Conservation (phyloP, 495 filamentous ascomycete genomes). For the Penicillium tannophilum region DNA sequence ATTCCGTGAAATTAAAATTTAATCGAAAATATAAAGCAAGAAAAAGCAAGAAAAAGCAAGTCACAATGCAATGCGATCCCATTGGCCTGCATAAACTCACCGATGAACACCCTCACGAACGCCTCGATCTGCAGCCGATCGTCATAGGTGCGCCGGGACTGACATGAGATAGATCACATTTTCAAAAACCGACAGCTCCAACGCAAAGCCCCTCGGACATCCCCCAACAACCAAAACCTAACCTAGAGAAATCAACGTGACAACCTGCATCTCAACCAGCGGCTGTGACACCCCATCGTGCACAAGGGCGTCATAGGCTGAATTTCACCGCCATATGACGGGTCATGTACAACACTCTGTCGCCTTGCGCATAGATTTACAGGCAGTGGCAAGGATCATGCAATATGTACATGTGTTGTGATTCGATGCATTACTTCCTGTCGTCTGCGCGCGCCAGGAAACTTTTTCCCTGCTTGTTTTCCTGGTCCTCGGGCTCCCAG, state of each 20-base stretch:
- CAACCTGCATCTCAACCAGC: conserved; percentile 11
- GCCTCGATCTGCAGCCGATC: conserved; percentile 22
- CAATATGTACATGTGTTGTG: neutral
- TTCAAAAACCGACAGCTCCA: conserved; percentile 20
- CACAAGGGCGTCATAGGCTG: conserved; percentile 6
- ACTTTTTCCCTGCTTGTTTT: conserved; percentile 3
- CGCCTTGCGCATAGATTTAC: conserved; percentile 4
- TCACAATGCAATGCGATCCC: neutral
- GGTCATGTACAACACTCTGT: conserved; percentile 13
- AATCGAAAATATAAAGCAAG: neutral
- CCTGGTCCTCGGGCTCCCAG: neutral
- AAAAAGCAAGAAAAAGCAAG: neutral
- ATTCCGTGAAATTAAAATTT: neutral
- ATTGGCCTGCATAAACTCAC: conserved; percentile 10
- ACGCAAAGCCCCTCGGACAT: neutral
- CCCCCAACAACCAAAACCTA: neutral
- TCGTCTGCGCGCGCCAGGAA: conserved; percentile 11
- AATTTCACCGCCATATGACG: conserved; percentile 32
- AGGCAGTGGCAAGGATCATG: neutral
- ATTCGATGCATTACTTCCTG: conserved; percentile 8
- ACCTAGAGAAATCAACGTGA: neutral
- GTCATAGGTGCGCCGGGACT: conserved; percentile 10
- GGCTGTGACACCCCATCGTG: conserved; percentile 21
- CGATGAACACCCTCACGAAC: conserved; percentile 21
- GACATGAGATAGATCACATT: conserved; percentile 34